Evolutionary conservation across 2,329 filamentous ascomycete species (phyloP), one percentile per base, ranked within the genome.

Genomic region (Massarina eburnea): DNA sequence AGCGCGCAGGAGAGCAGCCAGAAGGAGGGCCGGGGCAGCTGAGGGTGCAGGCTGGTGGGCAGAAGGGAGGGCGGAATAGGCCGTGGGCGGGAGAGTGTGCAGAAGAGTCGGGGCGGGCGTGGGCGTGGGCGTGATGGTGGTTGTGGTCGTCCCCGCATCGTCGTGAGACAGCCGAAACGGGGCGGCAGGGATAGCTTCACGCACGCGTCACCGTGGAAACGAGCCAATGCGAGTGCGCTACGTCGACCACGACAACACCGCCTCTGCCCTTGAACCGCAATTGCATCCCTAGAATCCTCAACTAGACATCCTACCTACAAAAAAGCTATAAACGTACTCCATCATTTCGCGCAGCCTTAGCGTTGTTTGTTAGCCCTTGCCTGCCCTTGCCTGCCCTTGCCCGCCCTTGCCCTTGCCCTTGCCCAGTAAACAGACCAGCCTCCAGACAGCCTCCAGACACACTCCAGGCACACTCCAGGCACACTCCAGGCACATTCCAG

Each of bases 171-270:
- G 27, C 5, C 6, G 24, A 18, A 40, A 32, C 21, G 26, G 38
- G 10, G 14, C 18, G 30, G 30, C 39, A 19, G 39, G 39, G 39
- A 34, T 42, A 39, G 36, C 29, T 26, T 34, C 2, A 32, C 20
- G 39, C 21, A n/a, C 12, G 51, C 49, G 61, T 60, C 45, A 46
- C 52, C 43, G 52, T 46, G 50, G 56, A 49, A 54, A 63, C 58
- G 35, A 49, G 37, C 58, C 57, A 60, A 55, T 59, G 49, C 51
- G 51, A 51, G 53, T 15, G 30, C 46, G 57, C 57, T 58, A 60
- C 52, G 54, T 57, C 46, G 53, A 58, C 50, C 59, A 58, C 54
- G 53, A 57, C 57, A 62, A 59, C 61, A 65, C 64, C 59, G 59
- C 61, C 37, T 55, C 42, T 58, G 51, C 49, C 41, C 48, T 50